Evolutionary conservation across 768 basidiomycete species (phyloP), one percentile per base, ranked within the genome.

Genomic region (Tulasnella sp.): DNA sequence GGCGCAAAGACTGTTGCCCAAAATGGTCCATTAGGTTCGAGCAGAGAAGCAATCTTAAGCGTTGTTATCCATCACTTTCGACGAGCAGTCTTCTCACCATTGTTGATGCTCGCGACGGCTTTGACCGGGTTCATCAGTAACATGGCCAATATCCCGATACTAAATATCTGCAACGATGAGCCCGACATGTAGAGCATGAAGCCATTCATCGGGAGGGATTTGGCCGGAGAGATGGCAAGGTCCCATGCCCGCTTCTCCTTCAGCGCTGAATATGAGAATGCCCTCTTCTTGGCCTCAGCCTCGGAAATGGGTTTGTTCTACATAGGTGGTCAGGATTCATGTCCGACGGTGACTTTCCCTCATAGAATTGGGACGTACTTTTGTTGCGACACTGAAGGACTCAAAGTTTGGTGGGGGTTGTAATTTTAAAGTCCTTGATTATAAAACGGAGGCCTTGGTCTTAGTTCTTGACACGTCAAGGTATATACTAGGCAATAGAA

Each of bases 161-260:
- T 94, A 71, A 97, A 96, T 44, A 97, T 86, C 72, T 97, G 94
- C 13, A 97, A 86, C 51, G 91, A 90, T 11, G 90, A 85, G 34
- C 94, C 94, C 21, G 92, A 94, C 88, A 97, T 95, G 80, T 97
- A 97, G 32, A 97, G 78, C 94, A 97, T 97, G 74, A 97, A 87
- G 3, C 86, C 91, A 68, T 97, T 92, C 94, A 96, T 96, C 3
- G 93, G 93, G 26, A 97, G 77, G 13, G 84, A 82, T 72, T 97
- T 96, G 32, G 88, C 89, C 0, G 93, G 93, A 3, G 80, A 75
- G 51, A 84, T 79, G 41, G 90, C 90, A 43, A 88, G 76, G 63
- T 91, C 88, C 86, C 90, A 89, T 44, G 90, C 90, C 26, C 88
- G 83, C 66, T 79, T 84, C 64, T 80, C 80, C 68, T 90, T 89